Conservation (phyloP, 108 stramenopile genomes). For the Aureococcus anophagefferens region DNA sequence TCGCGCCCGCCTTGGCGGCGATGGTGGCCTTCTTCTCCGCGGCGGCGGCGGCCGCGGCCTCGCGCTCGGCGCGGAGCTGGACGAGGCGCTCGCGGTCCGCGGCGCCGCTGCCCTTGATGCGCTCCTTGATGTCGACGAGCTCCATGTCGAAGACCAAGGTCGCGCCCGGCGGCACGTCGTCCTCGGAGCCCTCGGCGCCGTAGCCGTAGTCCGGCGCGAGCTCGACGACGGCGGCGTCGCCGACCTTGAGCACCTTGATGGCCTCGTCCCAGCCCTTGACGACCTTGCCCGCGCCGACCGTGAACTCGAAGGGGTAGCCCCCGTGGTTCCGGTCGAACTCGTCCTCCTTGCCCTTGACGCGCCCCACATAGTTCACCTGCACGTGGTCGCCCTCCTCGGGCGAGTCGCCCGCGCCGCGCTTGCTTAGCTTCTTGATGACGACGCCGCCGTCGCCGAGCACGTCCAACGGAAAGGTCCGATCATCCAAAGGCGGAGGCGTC, state of each 20-base stretch:
- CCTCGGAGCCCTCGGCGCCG: not conserved
- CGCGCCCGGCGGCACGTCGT: not conserved
- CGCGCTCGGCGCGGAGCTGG: not conserved
- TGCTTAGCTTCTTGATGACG: no score
- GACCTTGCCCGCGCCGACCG: not conserved
- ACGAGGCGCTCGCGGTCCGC: not conserved
- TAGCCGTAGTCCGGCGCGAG: not conserved
- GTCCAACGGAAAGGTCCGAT: no score
- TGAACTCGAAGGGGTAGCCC: not conserved
- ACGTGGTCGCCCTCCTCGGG: not conserved
- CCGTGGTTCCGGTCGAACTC: not conserved
- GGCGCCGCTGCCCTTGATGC: not conserved
- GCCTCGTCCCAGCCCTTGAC: not conserved
- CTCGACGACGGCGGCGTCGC: not conserved
- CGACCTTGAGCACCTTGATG: not conserved
- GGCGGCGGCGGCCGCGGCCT: not conserved
- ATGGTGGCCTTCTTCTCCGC: not conserved
- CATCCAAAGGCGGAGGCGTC: no score
- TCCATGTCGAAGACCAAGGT: constrained; percentile 52
- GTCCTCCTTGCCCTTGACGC: not conserved
- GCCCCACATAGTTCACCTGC: not conserved
- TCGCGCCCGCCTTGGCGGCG: no score
- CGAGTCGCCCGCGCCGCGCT: no score
- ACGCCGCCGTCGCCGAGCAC: no score
- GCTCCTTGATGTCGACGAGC: constrained; percentile 22